These are phyloP conservation scores for Aethionema arabicum DNA, from an alignment of 345 rosid genomes.

Conservation along the genomic window DNA sequence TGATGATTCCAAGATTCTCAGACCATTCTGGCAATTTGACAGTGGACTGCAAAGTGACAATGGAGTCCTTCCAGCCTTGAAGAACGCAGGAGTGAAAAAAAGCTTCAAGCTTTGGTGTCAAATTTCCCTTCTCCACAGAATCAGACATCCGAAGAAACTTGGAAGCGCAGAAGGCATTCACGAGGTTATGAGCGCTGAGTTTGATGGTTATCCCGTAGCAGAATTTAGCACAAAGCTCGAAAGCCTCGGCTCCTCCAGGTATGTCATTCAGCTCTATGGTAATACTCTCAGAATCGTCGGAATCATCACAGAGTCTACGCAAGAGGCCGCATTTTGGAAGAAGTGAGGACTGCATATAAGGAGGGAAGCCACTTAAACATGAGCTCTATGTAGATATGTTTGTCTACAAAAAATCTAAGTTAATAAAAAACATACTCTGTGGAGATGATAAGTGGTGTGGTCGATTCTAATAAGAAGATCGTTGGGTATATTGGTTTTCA, in stretches of 20 bases:
- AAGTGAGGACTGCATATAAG: slow-evolving; percentile 73
- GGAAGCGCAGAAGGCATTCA: slow-evolving; percentile 82
- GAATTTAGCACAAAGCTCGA: slow-evolving; percentile 90
- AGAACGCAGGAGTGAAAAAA: slow-evolving; percentile 90
- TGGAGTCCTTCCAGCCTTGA: slow-evolving; percentile 96
- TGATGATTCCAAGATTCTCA: slow-evolving; percentile 76
- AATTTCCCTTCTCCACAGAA: slow-evolving; percentile 74
- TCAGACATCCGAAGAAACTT: slow-evolving; percentile 92
- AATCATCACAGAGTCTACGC: slow-evolving; percentile 54
- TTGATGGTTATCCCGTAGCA: slow-evolving; percentile 93
- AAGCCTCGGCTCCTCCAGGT: slow-evolving; percentile 95
- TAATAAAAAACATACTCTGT: slow-evolving; percentile 53
- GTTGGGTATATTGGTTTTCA: slow-evolving; percentile 59
- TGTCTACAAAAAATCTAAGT: slow-evolving; percentile 4
- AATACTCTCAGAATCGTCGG: slow-evolving; percentile 44
- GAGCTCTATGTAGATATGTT: background rate
- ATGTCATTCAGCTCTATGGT: slow-evolving; percentile 77
- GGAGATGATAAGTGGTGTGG: slow-evolving; percentile 68
- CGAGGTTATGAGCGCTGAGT: slow-evolving; percentile 82
- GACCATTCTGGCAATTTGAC: slow-evolving; percentile 75
- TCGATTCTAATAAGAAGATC: slow-evolving; percentile 67
- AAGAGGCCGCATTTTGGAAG: slow-evolving; percentile 87
- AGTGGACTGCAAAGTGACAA: slow-evolving; percentile 66
- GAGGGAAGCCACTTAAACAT: slow-evolving; percentile 24
- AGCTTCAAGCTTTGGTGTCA: slow-evolving; percentile 73